These are phyloP conservation scores for Vinca minor DNA, from an alignment of 257 asterid genomes.

Conservation along the genomic window DNA sequence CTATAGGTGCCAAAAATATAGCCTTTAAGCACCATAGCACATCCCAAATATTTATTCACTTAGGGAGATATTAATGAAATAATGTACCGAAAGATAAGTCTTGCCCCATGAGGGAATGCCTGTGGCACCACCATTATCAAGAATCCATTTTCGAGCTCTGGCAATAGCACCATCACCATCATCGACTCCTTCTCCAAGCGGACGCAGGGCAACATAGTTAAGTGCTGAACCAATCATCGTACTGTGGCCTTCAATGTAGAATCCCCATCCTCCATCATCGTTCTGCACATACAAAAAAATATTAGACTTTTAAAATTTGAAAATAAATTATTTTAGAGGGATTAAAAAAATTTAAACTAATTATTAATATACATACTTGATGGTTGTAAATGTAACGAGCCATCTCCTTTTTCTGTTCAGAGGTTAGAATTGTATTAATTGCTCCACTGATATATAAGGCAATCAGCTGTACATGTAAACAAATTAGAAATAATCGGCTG, in stretches of 20 bases:
- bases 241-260: constrained; percentile 72
- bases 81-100: constrained; percentile 62
- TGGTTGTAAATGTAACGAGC: constrained; percentile 63
- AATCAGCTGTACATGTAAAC: constrained; percentile 33
- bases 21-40: too few species aligned
- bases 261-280: constrained; percentile 88
- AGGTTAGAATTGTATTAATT: constrained; percentile 39
- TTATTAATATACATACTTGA: constrained; percentile 33
- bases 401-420: constrained; percentile 55
- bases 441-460: constrained; percentile 65
- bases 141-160: constrained; percentile 62
- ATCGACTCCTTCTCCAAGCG: constrained; percentile 58
- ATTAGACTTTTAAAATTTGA: too few species aligned
- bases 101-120: constrained; percentile 91
- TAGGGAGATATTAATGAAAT: too few species aligned
- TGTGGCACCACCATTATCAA: constrained; percentile 71
- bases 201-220: constrained; percentile 52
- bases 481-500: neutral
- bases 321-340: too few species aligned
- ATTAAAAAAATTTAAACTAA: neutral
- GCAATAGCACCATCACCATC: constrained; percentile 52
- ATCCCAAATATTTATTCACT: too few species aligned
- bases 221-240: constrained; percentile 84
- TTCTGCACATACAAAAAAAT: constrained; percentile 32
- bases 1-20: too few species aligned